These are phyloP conservation scores for Podaxis pistillaris DNA, from an alignment of 768 basidiomycete genomes.

Conservation along the genomic window DNA sequence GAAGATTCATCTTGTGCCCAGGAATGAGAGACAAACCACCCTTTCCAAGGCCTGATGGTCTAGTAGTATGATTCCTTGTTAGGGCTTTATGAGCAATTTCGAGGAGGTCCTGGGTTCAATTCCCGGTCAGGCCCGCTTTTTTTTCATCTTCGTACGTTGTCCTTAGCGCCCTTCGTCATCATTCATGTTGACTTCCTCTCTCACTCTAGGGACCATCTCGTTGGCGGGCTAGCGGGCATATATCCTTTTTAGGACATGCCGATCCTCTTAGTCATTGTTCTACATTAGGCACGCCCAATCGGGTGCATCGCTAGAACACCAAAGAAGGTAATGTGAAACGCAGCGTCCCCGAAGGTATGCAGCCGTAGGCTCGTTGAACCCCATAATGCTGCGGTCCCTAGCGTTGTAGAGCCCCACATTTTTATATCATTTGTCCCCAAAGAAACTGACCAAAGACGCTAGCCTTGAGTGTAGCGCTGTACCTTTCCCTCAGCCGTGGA, in stretches of 20 bases:
- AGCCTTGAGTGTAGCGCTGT: neutral
- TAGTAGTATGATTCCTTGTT: slow-evolving; percentile 71
- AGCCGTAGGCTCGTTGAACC: no score
- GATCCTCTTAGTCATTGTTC: neutral
- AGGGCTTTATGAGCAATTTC: slow-evolving; percentile 38
- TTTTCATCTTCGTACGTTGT: neutral
- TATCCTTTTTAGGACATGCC: neutral
- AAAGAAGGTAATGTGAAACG: neutral
- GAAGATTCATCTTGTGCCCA: neutral
- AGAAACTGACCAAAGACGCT: neutral
- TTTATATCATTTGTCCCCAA: neutral
- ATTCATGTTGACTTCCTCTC: neutral
- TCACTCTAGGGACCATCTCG: no score
- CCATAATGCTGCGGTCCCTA: neutral
- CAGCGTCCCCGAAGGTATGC: neutral
- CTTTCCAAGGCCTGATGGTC: slow-evolving; percentile 20
- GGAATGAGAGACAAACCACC: neutral
- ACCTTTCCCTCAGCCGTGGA: neutral
- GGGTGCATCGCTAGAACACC: neutral
- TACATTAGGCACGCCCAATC: neutral
- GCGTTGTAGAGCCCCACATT: neutral
- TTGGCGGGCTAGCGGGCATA: neutral
- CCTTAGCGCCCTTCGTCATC: no score
- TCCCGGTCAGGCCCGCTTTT: slow-evolving; percentile 67
- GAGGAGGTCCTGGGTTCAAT: slow-evolving; percentile 89